Evolutionary conservation across 495 filamentous ascomycete genomes (phyloP).

Genomic region (Talaromyces ruber): DNA sequence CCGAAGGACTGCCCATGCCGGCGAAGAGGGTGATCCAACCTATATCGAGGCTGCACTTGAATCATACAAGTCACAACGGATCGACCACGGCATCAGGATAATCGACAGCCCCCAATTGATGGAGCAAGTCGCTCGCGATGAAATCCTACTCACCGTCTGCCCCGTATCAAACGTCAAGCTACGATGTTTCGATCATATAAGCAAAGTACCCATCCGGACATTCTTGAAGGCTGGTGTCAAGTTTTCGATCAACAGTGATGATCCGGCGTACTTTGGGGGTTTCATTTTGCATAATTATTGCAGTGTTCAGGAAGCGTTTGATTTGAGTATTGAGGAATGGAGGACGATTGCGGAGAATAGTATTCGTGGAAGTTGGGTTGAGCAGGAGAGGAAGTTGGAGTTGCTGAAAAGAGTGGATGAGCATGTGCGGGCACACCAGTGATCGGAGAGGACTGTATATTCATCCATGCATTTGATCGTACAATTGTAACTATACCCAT

Average conservation of each 20-base stretch:
- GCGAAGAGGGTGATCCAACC: conserved; percentile 62
- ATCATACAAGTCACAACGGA: conserved; percentile 45
- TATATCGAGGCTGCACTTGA: conserved; percentile 61
- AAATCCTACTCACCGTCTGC: conserved; percentile 58
- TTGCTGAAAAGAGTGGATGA: too few relatives aligned
- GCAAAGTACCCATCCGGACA: conserved; percentile 51
- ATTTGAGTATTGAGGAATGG: conserved; percentile 56
- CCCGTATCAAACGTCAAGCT: conserved; percentile 66
- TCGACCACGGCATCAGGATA: conserved; percentile 65
- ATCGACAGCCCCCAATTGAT: conserved; percentile 54
- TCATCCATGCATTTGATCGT: background rate
- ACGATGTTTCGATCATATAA: conserved; percentile 45
- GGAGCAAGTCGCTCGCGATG: conserved; percentile 42
- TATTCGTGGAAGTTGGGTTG: conserved; percentile 55
- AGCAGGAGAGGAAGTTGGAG: background rate
- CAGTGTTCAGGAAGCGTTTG: conserved; percentile 64
- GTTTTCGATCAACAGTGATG: conserved; percentile 68
- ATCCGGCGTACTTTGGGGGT: conserved; percentile 74
- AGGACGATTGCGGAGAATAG: conserved; percentile 48
- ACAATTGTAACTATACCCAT: background rate
- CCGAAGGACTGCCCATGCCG: conserved; percentile 59
- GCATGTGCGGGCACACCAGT: conserved; percentile 12
- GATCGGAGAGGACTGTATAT: background rate
- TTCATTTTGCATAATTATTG: conserved; percentile 73
- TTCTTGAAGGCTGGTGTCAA: conserved; percentile 58